A percentile compares a stretch with the other conserved stretches of the same genome.
phyloP scores from a whole-genome alignment of 768 basidiomycete species.

The Hericium alpestre region DNA sequence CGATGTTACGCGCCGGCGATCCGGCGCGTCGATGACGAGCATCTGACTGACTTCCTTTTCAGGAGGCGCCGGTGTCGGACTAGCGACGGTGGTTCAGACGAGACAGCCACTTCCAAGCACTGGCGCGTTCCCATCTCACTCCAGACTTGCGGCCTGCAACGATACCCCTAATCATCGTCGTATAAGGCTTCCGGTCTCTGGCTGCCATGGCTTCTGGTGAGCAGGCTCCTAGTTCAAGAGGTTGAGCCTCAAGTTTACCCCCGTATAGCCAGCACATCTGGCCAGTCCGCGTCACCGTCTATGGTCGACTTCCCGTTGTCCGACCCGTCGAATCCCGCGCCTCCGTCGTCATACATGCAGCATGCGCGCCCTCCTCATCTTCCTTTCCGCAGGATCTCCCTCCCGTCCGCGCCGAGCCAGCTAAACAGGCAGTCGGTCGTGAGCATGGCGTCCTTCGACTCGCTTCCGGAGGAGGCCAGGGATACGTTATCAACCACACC shows the following conservation, averaged over 20 bases:
- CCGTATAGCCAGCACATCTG: not conserved
- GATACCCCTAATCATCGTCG: not conserved
- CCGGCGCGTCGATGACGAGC: not conserved
- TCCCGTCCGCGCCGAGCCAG: constrained; percentile 29
- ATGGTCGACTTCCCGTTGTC: constrained; percentile 11
- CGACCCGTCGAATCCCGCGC: constrained; percentile 1
- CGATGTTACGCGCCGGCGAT: too few species aligned
- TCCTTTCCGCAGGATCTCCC: constrained; percentile 35
- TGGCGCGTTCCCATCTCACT: not conserved
- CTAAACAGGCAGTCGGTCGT: constrained; percentile 54
- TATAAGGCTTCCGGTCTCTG: too few species aligned
- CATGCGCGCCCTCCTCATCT: constrained; percentile 44
- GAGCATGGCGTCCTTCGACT: constrained; percentile 67
- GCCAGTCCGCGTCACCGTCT: not conserved
- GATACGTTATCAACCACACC: constrained; percentile 18
- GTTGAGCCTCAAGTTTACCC: not conserved
- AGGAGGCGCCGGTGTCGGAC: not conserved
- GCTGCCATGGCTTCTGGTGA: not conserved
- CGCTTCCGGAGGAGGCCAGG: constrained; percentile 43
- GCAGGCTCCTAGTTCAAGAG: not conserved
- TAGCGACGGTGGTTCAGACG: not conserved
- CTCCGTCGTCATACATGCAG: constrained; percentile 1
- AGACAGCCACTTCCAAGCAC: not conserved
- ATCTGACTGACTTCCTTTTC: not conserved
- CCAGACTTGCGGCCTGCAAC: not conserved